A percentile compares a stretch with the other conserved stretches of the same genome.
phyloP scores from a whole-genome alignment of 2,329 filamentous ascomycete genomes.

The Phyllosticta paracitricarpa region DNA sequence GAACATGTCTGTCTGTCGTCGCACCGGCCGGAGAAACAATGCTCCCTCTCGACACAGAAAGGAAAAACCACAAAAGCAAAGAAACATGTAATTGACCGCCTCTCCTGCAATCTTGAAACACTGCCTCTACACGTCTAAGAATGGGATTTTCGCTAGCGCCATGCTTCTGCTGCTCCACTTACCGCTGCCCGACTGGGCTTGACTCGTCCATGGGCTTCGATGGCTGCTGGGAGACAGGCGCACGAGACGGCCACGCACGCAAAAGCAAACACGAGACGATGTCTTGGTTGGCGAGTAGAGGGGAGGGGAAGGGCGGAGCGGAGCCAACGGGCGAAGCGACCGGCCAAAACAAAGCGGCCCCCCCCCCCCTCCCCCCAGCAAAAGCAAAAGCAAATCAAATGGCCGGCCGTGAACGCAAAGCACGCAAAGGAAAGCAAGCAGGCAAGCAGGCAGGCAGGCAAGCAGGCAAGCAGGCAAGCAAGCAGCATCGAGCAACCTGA shows the following conservation, averaged over 20 bases:
- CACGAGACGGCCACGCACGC: not conserved
- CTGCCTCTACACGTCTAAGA: constrained; percentile 6
- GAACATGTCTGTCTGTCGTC: not conserved
- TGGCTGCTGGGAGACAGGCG: not conserved
- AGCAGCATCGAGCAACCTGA: not conserved
- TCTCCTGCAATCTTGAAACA: constrained; percentile 11
- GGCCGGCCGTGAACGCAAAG: not conserved
- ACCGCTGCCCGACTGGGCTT: not conserved
- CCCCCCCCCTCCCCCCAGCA: too few relatives aligned
- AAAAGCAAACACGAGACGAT: not conserved
- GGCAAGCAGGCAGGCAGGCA: constrained; percentile 4
- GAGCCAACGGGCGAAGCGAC: not conserved
- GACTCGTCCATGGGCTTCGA: not conserved
- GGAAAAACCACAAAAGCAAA: not conserved
- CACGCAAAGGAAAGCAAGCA: not conserved
- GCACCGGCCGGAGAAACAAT: not conserved
- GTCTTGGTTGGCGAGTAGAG: not conserved
- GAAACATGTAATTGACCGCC: constrained; percentile 6
- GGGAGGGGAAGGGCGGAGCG: not conserved
- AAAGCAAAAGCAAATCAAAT: not conserved
- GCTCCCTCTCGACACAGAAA: not conserved
- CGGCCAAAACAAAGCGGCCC: not conserved
- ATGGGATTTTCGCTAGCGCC: constrained; percentile 8
- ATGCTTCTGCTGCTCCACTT: constrained; percentile 8
- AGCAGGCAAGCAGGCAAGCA: constrained; percentile 5